Evolutionary conservation across 495 filamentous ascomycete genomes (phyloP).

Genomic region (Platismatia glauca): DNA sequence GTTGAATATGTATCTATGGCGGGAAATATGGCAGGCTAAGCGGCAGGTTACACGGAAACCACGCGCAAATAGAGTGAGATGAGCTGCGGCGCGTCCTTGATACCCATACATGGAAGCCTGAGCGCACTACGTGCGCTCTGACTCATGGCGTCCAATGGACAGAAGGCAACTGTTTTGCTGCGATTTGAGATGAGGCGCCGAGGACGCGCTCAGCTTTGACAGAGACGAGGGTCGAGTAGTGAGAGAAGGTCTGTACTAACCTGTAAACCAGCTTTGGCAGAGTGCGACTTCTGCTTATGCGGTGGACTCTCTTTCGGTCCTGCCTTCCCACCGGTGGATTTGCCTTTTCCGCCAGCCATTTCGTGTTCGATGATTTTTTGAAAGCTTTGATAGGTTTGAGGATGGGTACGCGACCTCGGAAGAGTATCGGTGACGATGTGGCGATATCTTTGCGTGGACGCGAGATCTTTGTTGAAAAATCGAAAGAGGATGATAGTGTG

Average conservation of each 20-base stretch:
- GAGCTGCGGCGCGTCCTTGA: background rate
- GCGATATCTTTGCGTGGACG: background rate
- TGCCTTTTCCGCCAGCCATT: slow-evolving; percentile 87
- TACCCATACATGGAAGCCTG: background rate
- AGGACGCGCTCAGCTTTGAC: slow-evolving; percentile 12
- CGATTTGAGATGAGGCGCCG: background rate
- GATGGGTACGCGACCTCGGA: slow-evolving; percentile 9
- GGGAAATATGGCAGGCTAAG: background rate
- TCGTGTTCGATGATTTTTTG: slow-evolving; percentile 24
- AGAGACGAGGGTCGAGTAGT: slow-evolving; percentile 6
- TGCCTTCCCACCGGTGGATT: slow-evolving; percentile 91
- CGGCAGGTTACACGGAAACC: background rate
- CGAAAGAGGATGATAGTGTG: slow-evolving; percentile 9
- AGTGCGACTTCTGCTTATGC: slow-evolving; percentile 97
- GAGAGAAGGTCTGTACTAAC: slow-evolving; percentile 48
- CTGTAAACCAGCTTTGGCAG: slow-evolving; percentile 95
- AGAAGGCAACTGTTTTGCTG: background rate
- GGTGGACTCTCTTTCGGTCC: slow-evolving; percentile 60
- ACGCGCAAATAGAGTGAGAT: background rate
- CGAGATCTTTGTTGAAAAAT: slow-evolving; percentile 2
- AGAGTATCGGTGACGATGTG: background rate
- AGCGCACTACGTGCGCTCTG: background rate
- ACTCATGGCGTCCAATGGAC: background rate
- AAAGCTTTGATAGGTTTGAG: background rate
- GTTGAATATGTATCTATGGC: background rate